Evolutionary conservation across 2,329 filamentous ascomycete genomes (phyloP).

Genomic region (Cordyceps pruinosa): DNA sequence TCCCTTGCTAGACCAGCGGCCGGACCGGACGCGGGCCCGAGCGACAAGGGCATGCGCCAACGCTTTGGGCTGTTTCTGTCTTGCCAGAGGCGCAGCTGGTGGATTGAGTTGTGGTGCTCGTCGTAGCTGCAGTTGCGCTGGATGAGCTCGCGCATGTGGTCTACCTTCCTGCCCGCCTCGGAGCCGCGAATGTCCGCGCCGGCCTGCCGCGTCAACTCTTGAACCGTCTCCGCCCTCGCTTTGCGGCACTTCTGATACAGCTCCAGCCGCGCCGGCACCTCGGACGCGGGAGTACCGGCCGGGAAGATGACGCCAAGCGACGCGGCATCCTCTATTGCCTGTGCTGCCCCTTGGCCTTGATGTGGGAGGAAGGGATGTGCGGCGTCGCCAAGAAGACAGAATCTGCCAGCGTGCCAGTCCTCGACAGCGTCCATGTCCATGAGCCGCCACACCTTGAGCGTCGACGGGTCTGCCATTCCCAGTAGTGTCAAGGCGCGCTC

Average conservation of each 20-base stretch:
- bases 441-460: conserved; percentile 51
- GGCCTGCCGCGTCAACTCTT: neutral
- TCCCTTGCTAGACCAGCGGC: neutral
- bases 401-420: conserved; percentile 44
- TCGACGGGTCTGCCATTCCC: conserved; percentile 34
- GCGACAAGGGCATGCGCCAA: conserved; percentile 18
- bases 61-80: conserved; percentile 4
- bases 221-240: conserved; percentile 36
- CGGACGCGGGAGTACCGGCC: conserved; percentile 31
- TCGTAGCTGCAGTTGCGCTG: conserved; percentile 10
- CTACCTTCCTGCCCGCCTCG: neutral
- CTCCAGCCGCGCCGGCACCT: conserved; percentile 48
- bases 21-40: conserved; percentile 19
- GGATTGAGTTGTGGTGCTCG: conserved; percentile 17
- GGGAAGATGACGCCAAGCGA: conserved; percentile 51
- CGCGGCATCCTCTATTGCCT: conserved; percentile 61
- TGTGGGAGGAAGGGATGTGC: conserved; percentile 60
- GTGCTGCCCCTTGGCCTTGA: conserved; percentile 40
- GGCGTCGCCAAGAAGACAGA: conserved; percentile 58
- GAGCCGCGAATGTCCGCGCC: conserved; percentile 14
- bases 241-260: conserved; percentile 54
- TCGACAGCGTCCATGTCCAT: conserved; percentile 55
- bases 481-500: conserved; percentile 32
- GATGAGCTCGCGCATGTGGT: neutral
- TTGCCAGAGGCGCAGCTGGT: conserved; percentile 15